Evolutionary conservation across 2,329 filamentous ascomycete species (phyloP), one percentile per base, ranked within the genome.

Genomic region (Claviceps humidiphila): DNA sequence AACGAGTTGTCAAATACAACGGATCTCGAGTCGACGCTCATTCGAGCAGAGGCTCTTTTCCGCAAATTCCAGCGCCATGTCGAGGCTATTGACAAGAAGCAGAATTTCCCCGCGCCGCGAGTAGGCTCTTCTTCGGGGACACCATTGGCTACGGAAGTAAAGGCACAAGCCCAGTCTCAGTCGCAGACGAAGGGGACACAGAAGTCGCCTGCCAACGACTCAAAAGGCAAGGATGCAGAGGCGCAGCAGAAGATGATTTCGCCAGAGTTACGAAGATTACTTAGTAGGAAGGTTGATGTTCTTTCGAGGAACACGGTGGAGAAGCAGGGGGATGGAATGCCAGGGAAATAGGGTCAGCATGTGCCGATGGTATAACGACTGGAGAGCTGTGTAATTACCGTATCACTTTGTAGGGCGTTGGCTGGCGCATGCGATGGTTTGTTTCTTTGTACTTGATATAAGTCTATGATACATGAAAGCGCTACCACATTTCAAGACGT

Each of bases 1-100:
- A 98, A 98, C 64, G 93, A 98, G 65, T 79, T 98, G 1, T 95
- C 89, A 5, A 86, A 85, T 57, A 94, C 85, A 1, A 97, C 98
- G 63, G 93, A 98, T 59, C 78, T 98, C 0, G 79, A 89, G 50
- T 85, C 85, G 1, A 94, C 89, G 0, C 78, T 97, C 17, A 82
- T 95, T 54, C 81, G 90, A 37, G 93, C 93, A 11, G 93, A 98
- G 68, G 79, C 82, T 0, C 79, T 98, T 2, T 98, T 94, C 74
- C 82, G 81, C 56, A 83, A 87, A 49, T 98, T 95, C 68, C 84
- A 94, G 62, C 80, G 89, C 45, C 84, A 88, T 1, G 85, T 98
- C 11, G 89, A 97, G 62, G 86, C 88, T 0, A 84, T 95, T 39
- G 94, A 98, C 68, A 91, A 93, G 71, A 94, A 93, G 67, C 76